Conservation (phyloP, 768 basidiomycete genomes). For the Lentinula sp. region DNA sequence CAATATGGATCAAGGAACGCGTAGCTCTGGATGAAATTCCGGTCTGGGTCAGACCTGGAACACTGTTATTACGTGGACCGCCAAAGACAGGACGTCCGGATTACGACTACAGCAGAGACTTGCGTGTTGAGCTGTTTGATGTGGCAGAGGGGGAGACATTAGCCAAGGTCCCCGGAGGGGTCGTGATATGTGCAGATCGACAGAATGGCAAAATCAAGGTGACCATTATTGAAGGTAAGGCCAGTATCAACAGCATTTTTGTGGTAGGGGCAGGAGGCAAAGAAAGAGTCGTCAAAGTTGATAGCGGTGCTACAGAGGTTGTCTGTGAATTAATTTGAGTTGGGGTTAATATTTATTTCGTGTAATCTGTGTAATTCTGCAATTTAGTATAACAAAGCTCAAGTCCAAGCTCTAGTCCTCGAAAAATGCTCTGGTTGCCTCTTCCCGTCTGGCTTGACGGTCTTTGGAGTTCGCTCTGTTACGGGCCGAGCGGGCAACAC, state of each 20-base stretch:
- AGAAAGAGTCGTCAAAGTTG: background rate
- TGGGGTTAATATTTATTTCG: background rate
- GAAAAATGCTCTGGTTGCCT: conserved; percentile 58
- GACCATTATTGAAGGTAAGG: conserved; percentile 13
- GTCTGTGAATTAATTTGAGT: background rate
- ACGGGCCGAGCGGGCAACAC: conserved; percentile 47
- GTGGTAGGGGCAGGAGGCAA: background rate
- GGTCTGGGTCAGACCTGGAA: conserved; percentile 58
- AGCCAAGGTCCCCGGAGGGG: conserved; percentile 35
- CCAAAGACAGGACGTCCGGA: conserved; percentile 46
- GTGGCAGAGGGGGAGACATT: conserved; percentile 39
- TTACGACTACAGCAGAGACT: conserved; percentile 45
- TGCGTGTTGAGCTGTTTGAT: conserved; percentile 52
- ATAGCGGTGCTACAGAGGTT: background rate
- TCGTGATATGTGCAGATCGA: conserved; percentile 30
- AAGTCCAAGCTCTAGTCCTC: conserved; percentile 19
- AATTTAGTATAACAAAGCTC: background rate
- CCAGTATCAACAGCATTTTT: background rate
- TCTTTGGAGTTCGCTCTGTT: conserved; percentile 61
- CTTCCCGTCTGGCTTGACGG: conserved; percentile 48
- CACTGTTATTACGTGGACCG: conserved; percentile 55
- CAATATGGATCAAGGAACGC: conserved; percentile 54
- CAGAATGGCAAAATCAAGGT: conserved; percentile 25
- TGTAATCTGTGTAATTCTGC: background rate
- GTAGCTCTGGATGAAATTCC: conserved; percentile 63